phyloP scores from a whole-genome alignment of 192 early-diverging fungal species.

The Phlyctochytrium planicorne region DNA sequence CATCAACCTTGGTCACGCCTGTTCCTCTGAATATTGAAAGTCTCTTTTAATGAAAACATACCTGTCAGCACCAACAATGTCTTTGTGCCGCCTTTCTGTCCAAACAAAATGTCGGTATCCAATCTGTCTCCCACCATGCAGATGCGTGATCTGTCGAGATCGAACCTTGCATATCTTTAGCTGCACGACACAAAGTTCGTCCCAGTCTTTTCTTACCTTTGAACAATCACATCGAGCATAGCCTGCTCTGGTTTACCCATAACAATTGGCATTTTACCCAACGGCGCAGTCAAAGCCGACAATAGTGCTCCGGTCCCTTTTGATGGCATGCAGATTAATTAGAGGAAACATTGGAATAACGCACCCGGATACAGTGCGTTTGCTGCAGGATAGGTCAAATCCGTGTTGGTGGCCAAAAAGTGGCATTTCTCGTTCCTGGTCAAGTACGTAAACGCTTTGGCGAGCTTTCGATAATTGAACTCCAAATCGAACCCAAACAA shows the following conservation, averaged over 20 bases:
- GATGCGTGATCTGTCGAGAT: conserved; percentile 74
- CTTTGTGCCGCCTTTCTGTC: conserved; percentile 75
- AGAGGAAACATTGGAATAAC: not conserved
- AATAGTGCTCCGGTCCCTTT: conserved; percentile 81
- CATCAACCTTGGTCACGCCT: too few relatives aligned
- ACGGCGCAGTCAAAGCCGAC: conserved; percentile 68
- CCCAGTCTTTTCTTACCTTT: conserved; percentile 54
- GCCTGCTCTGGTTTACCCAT: conserved; percentile 92
- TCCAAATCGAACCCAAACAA: conserved; percentile 90
- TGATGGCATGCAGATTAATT: not conserved
- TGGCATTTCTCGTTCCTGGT: conserved; percentile 64
- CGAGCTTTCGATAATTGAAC: conserved; percentile 90
- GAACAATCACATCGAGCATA: conserved; percentile 91
- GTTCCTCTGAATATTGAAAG: too few relatives aligned
- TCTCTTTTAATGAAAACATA: too few relatives aligned
- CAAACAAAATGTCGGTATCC: conserved; percentile 96
- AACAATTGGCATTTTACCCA: conserved; percentile 75
- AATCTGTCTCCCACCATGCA: conserved; percentile 97
- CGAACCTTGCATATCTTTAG: conserved; percentile 38
- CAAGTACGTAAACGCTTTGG: conserved; percentile 88
- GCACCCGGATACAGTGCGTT: conserved; percentile 72
- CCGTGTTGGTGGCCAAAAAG: conserved; percentile 93
- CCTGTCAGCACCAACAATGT: conserved; percentile 94
- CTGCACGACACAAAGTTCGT: too few relatives aligned
- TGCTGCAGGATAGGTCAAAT: conserved; percentile 83